Conservation (phyloP, 495 filamentous ascomycete species). For the Annulohypoxylon stygium region DNA sequence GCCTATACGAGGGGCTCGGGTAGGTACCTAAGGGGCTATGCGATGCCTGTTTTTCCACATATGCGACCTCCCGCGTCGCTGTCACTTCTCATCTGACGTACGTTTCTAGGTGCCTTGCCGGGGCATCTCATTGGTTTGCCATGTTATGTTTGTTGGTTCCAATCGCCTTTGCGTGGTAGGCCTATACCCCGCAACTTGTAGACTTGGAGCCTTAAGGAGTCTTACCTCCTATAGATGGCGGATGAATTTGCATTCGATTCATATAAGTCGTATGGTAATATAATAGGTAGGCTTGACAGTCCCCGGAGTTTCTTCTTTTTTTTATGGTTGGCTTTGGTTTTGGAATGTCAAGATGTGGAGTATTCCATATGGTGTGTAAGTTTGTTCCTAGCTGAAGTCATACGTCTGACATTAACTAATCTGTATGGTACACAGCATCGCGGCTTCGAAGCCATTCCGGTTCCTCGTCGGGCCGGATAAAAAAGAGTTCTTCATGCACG, state of each 20-base stretch:
- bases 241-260: too few relatives aligned
- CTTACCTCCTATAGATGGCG: too few relatives aligned
- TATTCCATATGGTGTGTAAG: constrained; percentile 37
- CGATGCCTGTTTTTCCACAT: neutral
- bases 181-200: too few relatives aligned
- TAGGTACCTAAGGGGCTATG: neutral
- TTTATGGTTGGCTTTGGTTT: neutral
- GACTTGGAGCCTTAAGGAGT: too few relatives aligned
- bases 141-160: neutral
- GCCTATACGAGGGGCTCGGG: neutral
- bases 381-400: neutral
- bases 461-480: constrained; percentile 38
- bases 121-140: constrained; percentile 1
- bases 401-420: neutral
- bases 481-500: constrained; percentile 38
- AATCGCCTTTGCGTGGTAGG: neutral
- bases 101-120: neutral
- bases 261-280: too few relatives aligned
- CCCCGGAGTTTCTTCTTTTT: neutral
- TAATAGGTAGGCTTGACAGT: neutral
- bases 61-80: constrained; percentile 4
- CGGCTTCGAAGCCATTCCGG: constrained; percentile 41
- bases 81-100: constrained; percentile 11
- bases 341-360: constrained; percentile 17
- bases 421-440: constrained; percentile 23